These are phyloP conservation scores for Fusarium longipes DNA, from an alignment of 2,329 filamentous ascomycete genomes.

Conservation along the genomic window DNA sequence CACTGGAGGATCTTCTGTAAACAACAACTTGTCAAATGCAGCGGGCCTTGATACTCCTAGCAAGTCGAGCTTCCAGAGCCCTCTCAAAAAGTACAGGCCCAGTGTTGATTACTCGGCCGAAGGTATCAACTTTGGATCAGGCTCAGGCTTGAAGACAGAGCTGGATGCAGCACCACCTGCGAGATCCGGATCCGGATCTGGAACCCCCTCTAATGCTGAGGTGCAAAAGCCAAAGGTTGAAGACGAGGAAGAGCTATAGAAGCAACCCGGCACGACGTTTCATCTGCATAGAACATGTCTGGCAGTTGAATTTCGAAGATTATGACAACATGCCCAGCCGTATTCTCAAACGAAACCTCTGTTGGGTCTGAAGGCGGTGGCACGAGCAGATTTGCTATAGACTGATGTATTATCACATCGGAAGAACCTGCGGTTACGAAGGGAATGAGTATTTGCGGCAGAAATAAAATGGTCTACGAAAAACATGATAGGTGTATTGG, in stretches of 20 bases:
- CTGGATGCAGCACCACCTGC: conserved; percentile 48
- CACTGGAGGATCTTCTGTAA: conserved; percentile 28
- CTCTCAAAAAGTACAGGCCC: conserved; percentile 79
- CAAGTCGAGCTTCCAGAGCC: conserved; percentile 69
- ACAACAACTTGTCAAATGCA: conserved; percentile 23
- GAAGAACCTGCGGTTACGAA: conserved; percentile 10
- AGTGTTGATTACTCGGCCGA: conserved; percentile 56
- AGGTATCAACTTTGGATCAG: conserved; percentile 43
- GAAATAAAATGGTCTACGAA: conserved; percentile 20
- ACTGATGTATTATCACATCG: conserved; percentile 16
- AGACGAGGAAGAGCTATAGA: conserved; percentile 56
- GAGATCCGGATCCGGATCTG: conserved; percentile 26
- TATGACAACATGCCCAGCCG: conserved; percentile 13
- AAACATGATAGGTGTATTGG: conserved; percentile 16
- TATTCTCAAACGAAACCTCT: conserved; percentile 5
- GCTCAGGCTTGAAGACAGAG: conserved; percentile 51
- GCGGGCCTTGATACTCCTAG: conserved; percentile 46
- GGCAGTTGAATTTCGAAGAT: conserved; percentile 15
- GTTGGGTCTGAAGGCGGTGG: conserved; percentile 24
- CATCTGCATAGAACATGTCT: neutral
- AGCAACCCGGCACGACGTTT: neutral
- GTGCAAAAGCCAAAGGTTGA: conserved; percentile 45
- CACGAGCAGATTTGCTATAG: conserved; percentile 36
- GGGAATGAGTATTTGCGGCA: conserved; percentile 15
- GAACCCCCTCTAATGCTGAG: conserved; percentile 37